Conservation (phyloP, 805 yeast species). For the Wickerhamiella cacticola region DNA sequence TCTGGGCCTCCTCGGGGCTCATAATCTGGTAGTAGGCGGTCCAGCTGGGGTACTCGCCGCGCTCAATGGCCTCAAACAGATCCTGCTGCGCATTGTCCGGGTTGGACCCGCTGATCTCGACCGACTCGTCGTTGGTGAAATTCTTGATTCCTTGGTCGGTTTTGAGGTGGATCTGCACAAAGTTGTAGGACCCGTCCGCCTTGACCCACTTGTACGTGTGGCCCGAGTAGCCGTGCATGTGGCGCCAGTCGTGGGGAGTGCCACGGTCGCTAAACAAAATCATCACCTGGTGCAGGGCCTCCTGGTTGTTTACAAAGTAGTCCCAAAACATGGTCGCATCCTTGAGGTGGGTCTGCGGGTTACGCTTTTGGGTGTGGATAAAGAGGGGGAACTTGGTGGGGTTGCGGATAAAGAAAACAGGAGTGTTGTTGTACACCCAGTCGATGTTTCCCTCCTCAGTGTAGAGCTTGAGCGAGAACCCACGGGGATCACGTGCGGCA, state of each 20-base stretch:
- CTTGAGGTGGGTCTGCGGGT: slow-evolving; percentile 49
- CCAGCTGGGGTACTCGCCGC: slow-evolving; percentile 41
- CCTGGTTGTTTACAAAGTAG: slow-evolving; percentile 43
- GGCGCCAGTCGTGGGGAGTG: slow-evolving; percentile 42
- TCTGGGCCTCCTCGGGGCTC: slow-evolving; percentile 45
- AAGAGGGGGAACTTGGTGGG: slow-evolving; percentile 53
- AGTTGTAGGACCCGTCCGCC: slow-evolving; percentile 38
- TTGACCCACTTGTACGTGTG: slow-evolving; percentile 51
- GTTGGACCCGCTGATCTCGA: slow-evolving; percentile 35
- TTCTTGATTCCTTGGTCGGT: slow-evolving; percentile 42
- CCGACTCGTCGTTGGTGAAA: slow-evolving; percentile 37
- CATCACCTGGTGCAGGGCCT: slow-evolving; percentile 45
- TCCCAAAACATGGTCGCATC: slow-evolving; percentile 51
- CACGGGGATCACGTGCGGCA: slow-evolving; percentile 58
- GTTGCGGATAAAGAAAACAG: slow-evolving; percentile 52
- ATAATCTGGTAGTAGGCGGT: slow-evolving; percentile 47
- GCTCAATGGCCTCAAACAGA: slow-evolving; percentile 36
- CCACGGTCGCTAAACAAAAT: slow-evolving; percentile 51
- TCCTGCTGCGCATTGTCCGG: slow-evolving; percentile 41
- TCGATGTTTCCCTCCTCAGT: slow-evolving; percentile 59
- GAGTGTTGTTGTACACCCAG: slow-evolving; percentile 66
- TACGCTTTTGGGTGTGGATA: slow-evolving; percentile 59
- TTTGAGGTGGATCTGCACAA: slow-evolving; percentile 44
- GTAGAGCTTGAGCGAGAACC: slow-evolving; percentile 52
- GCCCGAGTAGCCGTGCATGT: slow-evolving; percentile 54